Evolutionary conservation across 371 early-diverging fungal species (phyloP).

Genomic region (Cokeromyces recurvatus): DNA sequence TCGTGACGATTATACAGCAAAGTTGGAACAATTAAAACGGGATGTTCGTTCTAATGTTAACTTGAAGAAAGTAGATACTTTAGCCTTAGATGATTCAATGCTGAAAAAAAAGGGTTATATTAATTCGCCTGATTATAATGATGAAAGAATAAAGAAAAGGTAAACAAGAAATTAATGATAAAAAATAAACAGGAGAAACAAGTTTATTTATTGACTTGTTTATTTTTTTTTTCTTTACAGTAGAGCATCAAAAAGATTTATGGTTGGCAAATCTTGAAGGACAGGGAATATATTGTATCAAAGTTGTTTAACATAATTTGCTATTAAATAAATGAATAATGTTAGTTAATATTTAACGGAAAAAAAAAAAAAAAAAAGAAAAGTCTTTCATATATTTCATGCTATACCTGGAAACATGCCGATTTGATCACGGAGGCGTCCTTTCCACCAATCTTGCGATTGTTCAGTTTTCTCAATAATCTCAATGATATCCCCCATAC

Average conservation of each 20-base stretch:
- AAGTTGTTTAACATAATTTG: no score
- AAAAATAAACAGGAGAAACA: no score
- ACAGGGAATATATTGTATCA: no score
- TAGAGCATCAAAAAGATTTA: slow-evolving; percentile 37
- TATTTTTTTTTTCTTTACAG: slow-evolving; percentile 47
- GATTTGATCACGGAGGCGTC: slow-evolving; percentile 44
- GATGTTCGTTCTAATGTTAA: slow-evolving; percentile 23
- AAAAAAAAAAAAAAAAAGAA: no score
- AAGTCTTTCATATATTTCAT: no score
- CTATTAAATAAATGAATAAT: no score
- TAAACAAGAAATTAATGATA: not conserved
- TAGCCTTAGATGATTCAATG: slow-evolving; percentile 4
- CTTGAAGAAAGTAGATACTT: slow-evolving; percentile 2
- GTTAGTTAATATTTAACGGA: no score
- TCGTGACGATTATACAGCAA: slow-evolving; percentile 39
- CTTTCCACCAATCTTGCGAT: slow-evolving; percentile 70
- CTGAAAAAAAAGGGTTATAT: slow-evolving; percentile 7
- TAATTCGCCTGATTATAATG: slow-evolving; percentile 11
- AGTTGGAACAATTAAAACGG: slow-evolving; percentile 44
- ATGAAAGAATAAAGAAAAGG: slow-evolving; percentile 18
- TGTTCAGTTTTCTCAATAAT: slow-evolving; percentile 46
- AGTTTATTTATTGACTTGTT: no score
- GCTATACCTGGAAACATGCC: slow-evolving; percentile 74
- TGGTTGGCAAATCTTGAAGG: slow-evolving; percentile 22
- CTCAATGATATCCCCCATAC: slow-evolving; percentile 57